Conservation (phyloP, 148 eudicot genomes). For the Amaranthus cruentus region DNA sequence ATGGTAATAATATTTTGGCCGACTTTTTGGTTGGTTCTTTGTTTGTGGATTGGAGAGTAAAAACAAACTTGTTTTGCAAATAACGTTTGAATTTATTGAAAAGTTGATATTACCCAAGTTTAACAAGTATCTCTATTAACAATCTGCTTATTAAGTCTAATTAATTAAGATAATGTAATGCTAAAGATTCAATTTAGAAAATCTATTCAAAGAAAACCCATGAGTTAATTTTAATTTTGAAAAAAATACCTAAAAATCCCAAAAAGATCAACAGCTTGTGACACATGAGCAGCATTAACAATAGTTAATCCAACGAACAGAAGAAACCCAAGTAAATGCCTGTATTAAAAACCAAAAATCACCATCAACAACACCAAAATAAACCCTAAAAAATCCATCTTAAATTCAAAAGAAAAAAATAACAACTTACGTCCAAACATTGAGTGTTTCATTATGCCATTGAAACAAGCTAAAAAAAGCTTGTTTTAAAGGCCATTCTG, state of each 20-base stretch:
- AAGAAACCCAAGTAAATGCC: slow-evolving; percentile 80
- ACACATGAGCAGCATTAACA: slow-evolving; percentile 46
- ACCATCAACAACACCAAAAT: background rate
- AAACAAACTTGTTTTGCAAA: too few species aligned
- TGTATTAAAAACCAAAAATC: slow-evolving; percentile 20
- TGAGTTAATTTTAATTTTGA: background rate
- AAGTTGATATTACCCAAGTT: too few species aligned
- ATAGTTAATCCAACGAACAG: slow-evolving; percentile 68
- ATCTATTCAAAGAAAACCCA: too few species aligned
- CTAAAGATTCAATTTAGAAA: too few species aligned
- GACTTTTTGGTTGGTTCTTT: too few species aligned
- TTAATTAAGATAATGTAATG: too few species aligned
- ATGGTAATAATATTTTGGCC: too few species aligned
- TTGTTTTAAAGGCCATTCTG: slow-evolving; percentile 72
- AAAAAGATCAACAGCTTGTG: slow-evolving; percentile 62
- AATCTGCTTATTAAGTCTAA: too few species aligned
- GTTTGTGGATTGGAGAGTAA: too few species aligned
- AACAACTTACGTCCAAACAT: slow-evolving; percentile 81
- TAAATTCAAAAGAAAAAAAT: background rate
- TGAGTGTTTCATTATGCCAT: slow-evolving; percentile 96
- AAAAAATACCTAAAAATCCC: slow-evolving; percentile 59
- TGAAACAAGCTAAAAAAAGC: slow-evolving; percentile 79
- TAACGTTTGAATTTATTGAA: too few species aligned
- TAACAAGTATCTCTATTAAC: too few species aligned
- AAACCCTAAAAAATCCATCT: background rate